A percentile compares a stretch with the other conserved stretches of the same genome.
phyloP scores from a whole-genome alignment of 108 stramenopile genomes.

The Skeletonema potamos region DNA sequence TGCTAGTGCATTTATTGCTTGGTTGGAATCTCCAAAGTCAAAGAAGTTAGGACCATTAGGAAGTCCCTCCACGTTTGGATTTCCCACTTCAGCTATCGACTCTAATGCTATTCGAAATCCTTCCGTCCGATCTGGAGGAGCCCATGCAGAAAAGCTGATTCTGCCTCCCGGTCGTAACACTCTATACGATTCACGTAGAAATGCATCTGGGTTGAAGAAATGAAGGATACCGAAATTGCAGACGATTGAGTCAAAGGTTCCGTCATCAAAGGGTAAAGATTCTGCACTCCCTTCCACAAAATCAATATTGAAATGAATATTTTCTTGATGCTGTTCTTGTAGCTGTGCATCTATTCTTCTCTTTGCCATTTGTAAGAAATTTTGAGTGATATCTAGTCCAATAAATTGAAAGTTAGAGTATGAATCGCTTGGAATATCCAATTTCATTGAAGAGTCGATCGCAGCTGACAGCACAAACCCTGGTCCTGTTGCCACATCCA shows the following conservation, averaged over 20 bases:
- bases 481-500: slow-evolving; percentile 50
- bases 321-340: slow-evolving; percentile 7
- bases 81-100: slow-evolving; percentile 43
- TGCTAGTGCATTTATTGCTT: slow-evolving; percentile 20
- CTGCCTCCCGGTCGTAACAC: slow-evolving; percentile 46
- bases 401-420: slow-evolving; percentile 32
- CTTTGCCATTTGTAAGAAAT: slow-evolving; percentile 45
- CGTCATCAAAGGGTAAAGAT: slow-evolving; percentile 35
- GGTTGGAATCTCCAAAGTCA: slow-evolving; percentile 33
- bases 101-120: slow-evolving; percentile 40
- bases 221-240: slow-evolving; percentile 53
- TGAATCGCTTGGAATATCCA: slow-evolving; percentile 5
- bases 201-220: slow-evolving; percentile 36
- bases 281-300: slow-evolving; percentile 46
- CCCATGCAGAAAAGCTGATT: slow-evolving; percentile 48
- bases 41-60: slow-evolving; percentile 54
- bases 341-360: slow-evolving; percentile 32
- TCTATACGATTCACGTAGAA: slow-evolving; percentile 41
- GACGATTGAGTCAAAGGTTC: slow-evolving; percentile 40
- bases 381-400: slow-evolving; percentile 47
- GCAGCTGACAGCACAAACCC: slow-evolving; percentile 44
- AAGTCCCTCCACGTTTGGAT: slow-evolving; percentile 38
- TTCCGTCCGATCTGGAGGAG: slow-evolving; percentile 36
- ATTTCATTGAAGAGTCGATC: slow-evolving; percentile 6
- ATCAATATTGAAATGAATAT: slow-evolving; percentile 28